Evolutionary conservation across 257 asterid species (phyloP), one percentile per base, ranked within the genome.

Genomic region (Solanum dulcamara): DNA sequence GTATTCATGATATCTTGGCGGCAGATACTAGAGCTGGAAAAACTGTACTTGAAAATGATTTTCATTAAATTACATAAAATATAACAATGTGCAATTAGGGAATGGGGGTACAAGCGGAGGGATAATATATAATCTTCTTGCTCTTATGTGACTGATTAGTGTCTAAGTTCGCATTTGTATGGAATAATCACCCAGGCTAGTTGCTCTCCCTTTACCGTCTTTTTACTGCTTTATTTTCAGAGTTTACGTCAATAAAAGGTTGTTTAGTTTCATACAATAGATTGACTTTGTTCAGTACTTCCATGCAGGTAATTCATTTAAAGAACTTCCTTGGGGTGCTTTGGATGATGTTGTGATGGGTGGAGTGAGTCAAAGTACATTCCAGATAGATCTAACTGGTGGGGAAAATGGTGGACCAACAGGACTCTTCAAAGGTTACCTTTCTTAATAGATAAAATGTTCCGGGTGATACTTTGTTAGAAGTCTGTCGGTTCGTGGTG

Each of bases 281-380:
- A 42, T 84, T 60, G 83, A 88, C 64, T 62, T 83, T 35, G 30
- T 22, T 85, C 44, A 33, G 81, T 80, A 86, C 12, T 74, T 33
- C 81, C 80, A 71, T 86, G 81, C 94, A 95, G 98, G 87, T 64
- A 92, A 86, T 84, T 87, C 88, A 81, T 90, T 93, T 35, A 90
- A 90, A 90, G 97, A 95, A 80, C 92, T 95, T 89, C 87, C 93
- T 33, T 96, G 99, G 99, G 99, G 99, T 83, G 93, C 98, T 10
- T 88, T 96, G 89, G 99, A 96, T 90, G 99, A 96, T 90, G 97
- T 96, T 86, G 99, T 96, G 86, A 96, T 96, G 99, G 99, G 99
- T 88, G 99, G 99, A 83, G 98, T 96, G 86, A 96, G 99, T 90
- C 97, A 95, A 87, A 92, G 98, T 90, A 62, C 91, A 81, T 96